Conservation (phyloP, 2,329 filamentous ascomycete genomes). For the Daldinia sp. region DNA sequence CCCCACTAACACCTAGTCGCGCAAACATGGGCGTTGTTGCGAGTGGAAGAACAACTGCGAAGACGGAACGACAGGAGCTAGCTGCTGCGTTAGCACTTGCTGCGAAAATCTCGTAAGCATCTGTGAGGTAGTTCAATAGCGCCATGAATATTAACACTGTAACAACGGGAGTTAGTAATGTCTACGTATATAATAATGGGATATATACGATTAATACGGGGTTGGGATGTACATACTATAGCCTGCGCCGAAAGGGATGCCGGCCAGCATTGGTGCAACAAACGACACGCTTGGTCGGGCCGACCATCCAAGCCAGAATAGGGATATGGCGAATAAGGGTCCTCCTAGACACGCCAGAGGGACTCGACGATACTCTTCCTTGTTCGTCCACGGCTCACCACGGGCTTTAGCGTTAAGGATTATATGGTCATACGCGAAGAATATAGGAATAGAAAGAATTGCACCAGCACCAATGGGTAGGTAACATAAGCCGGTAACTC, state of each 20-base stretch:
- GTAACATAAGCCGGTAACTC: conserved; percentile 75
- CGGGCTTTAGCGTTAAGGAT: conserved; percentile 64
- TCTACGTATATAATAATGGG: neutral
- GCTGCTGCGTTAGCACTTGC: conserved; percentile 67
- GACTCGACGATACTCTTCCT: conserved; percentile 76
- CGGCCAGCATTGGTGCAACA: conserved; percentile 69
- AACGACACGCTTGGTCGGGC: conserved; percentile 62
- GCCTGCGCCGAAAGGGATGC: conserved; percentile 71
- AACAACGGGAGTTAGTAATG: conserved; percentile 12
- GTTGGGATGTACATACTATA: conserved; percentile 54
- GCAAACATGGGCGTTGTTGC: conserved; percentile 64
- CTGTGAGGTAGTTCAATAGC: conserved; percentile 71
- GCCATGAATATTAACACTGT: conserved; percentile 71
- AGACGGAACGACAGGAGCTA: conserved; percentile 61
- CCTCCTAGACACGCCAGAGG: conserved; percentile 79
- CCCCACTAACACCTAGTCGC: conserved; percentile 61
- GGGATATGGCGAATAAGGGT: conserved; percentile 67
- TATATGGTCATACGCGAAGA: conserved; percentile 73
- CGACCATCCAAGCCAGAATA: conserved; percentile 74
- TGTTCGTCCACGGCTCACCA: conserved; percentile 67
- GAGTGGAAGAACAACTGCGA: conserved; percentile 69
- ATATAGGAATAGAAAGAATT: conserved; percentile 68
- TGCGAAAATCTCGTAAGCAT: conserved; percentile 75
- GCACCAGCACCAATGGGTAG: conserved; percentile 76
- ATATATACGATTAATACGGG: neutral